Evolutionary conservation across 352 stramenopile genomes (phyloP).

Genomic region (Pythium periplocum): DNA sequence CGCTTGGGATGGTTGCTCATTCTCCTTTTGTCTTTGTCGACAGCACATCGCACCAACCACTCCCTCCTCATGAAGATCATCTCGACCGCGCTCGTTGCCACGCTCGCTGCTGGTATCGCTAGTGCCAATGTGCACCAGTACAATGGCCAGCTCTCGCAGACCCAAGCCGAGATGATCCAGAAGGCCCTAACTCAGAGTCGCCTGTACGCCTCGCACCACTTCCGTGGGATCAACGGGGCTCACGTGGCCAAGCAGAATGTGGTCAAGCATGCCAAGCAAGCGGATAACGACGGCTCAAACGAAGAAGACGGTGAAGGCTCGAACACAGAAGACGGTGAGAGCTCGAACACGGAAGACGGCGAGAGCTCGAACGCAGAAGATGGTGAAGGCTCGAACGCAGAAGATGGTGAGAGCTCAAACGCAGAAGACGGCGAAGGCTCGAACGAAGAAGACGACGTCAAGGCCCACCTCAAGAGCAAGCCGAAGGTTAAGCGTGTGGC

Average conservation of each 20-base stretch:
- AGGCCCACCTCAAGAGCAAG: neutral
- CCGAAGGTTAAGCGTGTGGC: too few relatives aligned
- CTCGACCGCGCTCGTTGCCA: constrained; percentile 5
- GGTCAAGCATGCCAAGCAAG: too few relatives aligned
- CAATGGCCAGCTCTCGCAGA: neutral
- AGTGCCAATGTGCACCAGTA: too few relatives aligned
- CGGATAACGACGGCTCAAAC: neutral
- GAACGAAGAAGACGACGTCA: neutral
- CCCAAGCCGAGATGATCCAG: constrained; percentile 1
- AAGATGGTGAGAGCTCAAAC: neutral
- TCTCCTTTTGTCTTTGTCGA: too few relatives aligned
- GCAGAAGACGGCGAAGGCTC: neutral
- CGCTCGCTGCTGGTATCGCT: constrained; percentile 11
- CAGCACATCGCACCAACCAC: too few relatives aligned
- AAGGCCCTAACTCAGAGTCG: neutral
- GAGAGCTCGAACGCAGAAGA: neutral
- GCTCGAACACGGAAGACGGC: neutral
- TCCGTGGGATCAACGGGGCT: too few relatives aligned
- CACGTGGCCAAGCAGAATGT: too few relatives aligned
- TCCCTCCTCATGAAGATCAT: constrained; percentile 10
- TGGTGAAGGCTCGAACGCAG: neutral
- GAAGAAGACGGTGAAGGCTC: constrained; percentile 1
- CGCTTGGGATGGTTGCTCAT: too few relatives aligned
- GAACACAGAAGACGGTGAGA: neutral
- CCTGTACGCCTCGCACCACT: too few relatives aligned